These are phyloP conservation scores for Naganishia liquefaciens DNA, from an alignment of 1,284 basidiomycete species.

Conservation along the genomic window DNA sequence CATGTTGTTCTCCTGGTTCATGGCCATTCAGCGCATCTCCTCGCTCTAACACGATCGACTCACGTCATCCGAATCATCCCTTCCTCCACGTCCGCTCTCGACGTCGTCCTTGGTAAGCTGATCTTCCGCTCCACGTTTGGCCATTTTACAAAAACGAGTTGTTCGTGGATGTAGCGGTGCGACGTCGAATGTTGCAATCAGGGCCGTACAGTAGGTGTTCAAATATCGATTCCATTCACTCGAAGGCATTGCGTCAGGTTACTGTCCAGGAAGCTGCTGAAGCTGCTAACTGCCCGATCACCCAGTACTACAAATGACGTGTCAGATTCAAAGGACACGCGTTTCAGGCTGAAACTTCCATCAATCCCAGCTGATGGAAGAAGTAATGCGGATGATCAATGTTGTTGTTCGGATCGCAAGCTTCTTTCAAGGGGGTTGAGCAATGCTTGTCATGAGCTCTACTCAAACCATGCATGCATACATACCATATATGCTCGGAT, in stretches of 20 bases:
- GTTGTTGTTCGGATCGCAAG: background rate
- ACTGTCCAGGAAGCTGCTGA: too few relatives aligned
- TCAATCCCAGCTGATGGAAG: background rate
- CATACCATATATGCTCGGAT: background rate
- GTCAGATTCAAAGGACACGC: background rate
- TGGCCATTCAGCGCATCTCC: background rate
- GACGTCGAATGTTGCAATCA: background rate
- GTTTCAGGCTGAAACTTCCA: slow-evolving; percentile 15
- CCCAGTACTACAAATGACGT: too few relatives aligned
- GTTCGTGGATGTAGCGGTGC: background rate
- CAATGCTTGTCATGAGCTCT: too few relatives aligned
- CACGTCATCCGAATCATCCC: slow-evolving; percentile 50
- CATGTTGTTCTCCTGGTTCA: slow-evolving; percentile 52
- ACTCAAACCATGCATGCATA: background rate
- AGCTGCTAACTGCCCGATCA: too few relatives aligned
- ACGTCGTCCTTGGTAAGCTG: slow-evolving; percentile 66
- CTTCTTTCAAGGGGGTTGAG: too few relatives aligned
- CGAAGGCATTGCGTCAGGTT: background rate
- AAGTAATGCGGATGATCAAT: background rate
- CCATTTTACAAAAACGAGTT: slow-evolving; percentile 40
- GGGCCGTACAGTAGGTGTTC: background rate
- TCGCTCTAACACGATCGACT: background rate
- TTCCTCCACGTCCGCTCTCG: slow-evolving; percentile 49
- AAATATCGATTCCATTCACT: background rate
- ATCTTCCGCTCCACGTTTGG: slow-evolving; percentile 72